Evolutionary conservation across 805 yeast species (phyloP).

Genomic region (Suhomyces pyralidae): DNA sequence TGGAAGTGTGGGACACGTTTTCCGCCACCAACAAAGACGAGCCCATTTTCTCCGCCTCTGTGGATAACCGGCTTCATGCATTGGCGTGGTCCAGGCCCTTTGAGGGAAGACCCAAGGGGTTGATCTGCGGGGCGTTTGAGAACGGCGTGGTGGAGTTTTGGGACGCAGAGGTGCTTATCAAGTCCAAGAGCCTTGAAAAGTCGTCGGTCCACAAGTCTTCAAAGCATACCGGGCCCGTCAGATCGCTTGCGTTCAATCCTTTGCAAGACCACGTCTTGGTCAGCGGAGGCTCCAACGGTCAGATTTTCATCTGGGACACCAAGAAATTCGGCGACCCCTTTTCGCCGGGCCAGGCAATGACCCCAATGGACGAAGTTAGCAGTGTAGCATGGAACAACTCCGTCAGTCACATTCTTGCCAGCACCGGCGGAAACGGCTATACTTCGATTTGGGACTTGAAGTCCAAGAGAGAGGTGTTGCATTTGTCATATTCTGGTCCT

Average conservation of each 20-base stretch:
- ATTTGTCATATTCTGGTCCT: conserved; percentile 66
- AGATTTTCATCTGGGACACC: conserved; percentile 87
- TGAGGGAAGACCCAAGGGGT: conserved; percentile 46
- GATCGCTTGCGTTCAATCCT: conserved; percentile 74
- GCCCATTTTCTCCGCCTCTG: conserved; percentile 36
- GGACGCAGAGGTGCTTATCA: conserved; percentile 55
- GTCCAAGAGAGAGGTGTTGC: conserved; percentile 83
- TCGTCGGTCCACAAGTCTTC: conserved; percentile 50
- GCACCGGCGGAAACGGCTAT: conserved; percentile 80
- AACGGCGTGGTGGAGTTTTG: conserved; percentile 77
- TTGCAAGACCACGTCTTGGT: conserved; percentile 69
- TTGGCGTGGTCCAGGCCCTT: conserved; percentile 75
- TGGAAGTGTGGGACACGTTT: conserved; percentile 77
- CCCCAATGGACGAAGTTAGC: conserved; percentile 77
- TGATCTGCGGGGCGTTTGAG: conserved; percentile 88
- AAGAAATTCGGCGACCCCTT: conserved; percentile 56
- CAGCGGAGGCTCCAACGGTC: conserved; percentile 87
- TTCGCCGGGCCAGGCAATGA: conserved; percentile 73
- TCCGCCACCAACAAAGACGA: conserved; percentile 26
- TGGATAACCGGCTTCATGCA: conserved; percentile 57
- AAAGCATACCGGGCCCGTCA: conserved; percentile 69
- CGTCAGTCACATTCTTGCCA: conserved; percentile 82
- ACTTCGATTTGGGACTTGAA: conserved; percentile 94
- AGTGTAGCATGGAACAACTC: conserved; percentile 86
- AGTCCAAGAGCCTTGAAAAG: conserved; percentile 36